A percentile compares a stretch with the other conserved stretches of the same genome.
Evolutionary conservation across 164 flowering plant genomes (phyloP).

Genomic region (Annona squamosa): DNA sequence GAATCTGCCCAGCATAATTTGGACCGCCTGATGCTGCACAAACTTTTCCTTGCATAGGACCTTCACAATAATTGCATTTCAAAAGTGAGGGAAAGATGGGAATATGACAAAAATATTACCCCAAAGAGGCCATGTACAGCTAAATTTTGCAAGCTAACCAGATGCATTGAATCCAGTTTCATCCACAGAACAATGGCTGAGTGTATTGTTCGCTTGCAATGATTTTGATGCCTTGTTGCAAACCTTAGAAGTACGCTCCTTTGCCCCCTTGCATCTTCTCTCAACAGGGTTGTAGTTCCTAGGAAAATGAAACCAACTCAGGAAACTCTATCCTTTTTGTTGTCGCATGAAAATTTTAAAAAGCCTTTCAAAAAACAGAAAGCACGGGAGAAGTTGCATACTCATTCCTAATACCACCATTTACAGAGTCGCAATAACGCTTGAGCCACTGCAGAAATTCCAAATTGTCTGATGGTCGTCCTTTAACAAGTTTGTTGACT

Average conservation of each 20-base stretch:
- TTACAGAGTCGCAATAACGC: constrained; percentile 83
- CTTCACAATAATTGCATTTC: constrained; percentile 18
- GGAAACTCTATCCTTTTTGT: neutral
- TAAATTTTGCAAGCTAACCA: constrained; percentile 27
- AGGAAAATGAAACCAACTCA: constrained; percentile 2
- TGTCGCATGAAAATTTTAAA: neutral
- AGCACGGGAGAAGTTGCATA: constrained; percentile 22
- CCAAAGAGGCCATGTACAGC: neutral
- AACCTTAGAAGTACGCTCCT: constrained; percentile 41
- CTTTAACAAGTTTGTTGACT: constrained; percentile 82
- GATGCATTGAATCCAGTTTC: constrained; percentile 19
- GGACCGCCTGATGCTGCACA: constrained; percentile 19
- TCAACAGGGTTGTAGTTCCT: constrained; percentile 90
- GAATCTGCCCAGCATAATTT: constrained; percentile 33
- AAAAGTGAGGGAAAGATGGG: constrained; percentile 4
- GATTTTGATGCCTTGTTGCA: constrained; percentile 49
- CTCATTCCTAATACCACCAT: constrained; percentile 91
- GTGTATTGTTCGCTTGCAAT: constrained; percentile 46
- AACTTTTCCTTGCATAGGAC: constrained; percentile 38
- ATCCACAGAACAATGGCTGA: constrained; percentile 27
- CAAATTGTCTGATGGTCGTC: constrained; percentile 87
- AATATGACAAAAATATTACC: neutral
- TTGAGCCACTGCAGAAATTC: constrained; percentile 96
- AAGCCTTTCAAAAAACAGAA: neutral
- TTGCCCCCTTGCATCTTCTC: constrained; percentile 70